Base-by-base conservation (phyloP, 495 filamentous ascomycete genomes). In the Neurospora cerealis region DNA sequence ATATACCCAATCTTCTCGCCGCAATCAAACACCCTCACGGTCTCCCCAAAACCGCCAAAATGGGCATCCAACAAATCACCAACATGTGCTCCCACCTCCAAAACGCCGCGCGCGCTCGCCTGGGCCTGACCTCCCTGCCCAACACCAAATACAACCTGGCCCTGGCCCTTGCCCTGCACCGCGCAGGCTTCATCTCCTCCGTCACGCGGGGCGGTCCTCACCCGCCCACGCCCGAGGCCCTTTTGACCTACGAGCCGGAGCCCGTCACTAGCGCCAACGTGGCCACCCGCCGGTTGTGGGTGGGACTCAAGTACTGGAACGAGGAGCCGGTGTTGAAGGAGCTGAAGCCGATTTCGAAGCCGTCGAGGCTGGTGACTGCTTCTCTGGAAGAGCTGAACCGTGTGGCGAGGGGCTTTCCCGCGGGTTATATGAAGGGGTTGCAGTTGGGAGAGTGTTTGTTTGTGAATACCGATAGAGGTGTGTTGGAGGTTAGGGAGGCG, bases 291-390 rank as follows among this genome's bases (percentile, higher is more conserved):
- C 86, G 96, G 69, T 82, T 99, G 9, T 99, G 96, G 96, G 78
- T 99, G 10, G 95, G 94, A 10, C 82, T 98, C 77, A 98, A 98
- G 85, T 99, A 99, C 85, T 94, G 88, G 88, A 90, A 94, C 78
- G 93, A 93, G 79, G 84, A 92, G 80, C 93, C 96, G 4, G 96
- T 99, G 70, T 79, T 99, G 72, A 87, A 86, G 40, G 85, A 89
- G 77, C 87, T 97, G 81, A 76, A 77, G 38, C 82, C 94, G 83
- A 84, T 97, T 66, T 91, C 88, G 77, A 96, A 91, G 79, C 93
- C 95, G 11, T 97, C 87, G 78, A 87, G 91, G 77, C 82, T 89
- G 76, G 85, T 97, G 70, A 90, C 85, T 77, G 87, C 95, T 77
- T 84, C 88, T 62, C 81, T 90, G 28, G 72, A 81, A 62, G 87